These are phyloP conservation scores for Debaryomyces singareniensis DNA, from an alignment of 1,139 yeast genomes.

Conservation along the genomic window DNA sequence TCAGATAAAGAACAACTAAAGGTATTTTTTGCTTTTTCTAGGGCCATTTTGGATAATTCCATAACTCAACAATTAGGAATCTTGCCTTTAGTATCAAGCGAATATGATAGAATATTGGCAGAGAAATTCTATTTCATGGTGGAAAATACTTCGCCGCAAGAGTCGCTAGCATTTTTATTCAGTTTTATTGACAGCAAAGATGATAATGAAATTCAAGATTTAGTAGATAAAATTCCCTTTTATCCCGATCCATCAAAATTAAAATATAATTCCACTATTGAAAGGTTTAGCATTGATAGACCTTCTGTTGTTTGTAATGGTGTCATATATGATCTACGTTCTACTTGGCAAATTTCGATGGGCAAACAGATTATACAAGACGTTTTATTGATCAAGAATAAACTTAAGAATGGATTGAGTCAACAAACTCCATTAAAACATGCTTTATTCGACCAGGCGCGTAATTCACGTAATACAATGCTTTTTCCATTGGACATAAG, in stretches of 20 bases:
- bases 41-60: constrained; percentile 47
- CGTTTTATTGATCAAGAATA: constrained; percentile 20
- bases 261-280: constrained; percentile 14
- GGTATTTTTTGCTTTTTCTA: constrained; percentile 42
- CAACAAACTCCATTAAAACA: constrained; percentile 19
- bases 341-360: constrained; percentile 36
- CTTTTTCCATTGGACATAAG: constrained; percentile 30
- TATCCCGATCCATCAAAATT: constrained; percentile 23
- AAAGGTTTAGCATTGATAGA: constrained; percentile 31
- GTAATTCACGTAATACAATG: constrained; percentile 24
- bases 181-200: constrained; percentile 24
- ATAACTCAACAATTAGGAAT: constrained; percentile 80
- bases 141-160: constrained; percentile 23
- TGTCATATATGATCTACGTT: constrained; percentile 38
- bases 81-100: constrained; percentile 47
- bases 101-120: constrained; percentile 23
- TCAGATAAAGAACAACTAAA: constrained; percentile 43
- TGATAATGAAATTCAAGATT: constrained; percentile 18
- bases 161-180: constrained; percentile 38
- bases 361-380: constrained; percentile 35
- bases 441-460: constrained; percentile 28
- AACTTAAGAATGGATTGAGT: constrained; percentile 15
- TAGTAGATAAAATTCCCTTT: constrained; percentile 18
- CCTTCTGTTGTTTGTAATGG: constrained; percentile 73
- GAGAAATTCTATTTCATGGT: constrained; percentile 28